Conservation (phyloP, 192 early-diverging fungal species). For the Backusella mclennaniae region DNA sequence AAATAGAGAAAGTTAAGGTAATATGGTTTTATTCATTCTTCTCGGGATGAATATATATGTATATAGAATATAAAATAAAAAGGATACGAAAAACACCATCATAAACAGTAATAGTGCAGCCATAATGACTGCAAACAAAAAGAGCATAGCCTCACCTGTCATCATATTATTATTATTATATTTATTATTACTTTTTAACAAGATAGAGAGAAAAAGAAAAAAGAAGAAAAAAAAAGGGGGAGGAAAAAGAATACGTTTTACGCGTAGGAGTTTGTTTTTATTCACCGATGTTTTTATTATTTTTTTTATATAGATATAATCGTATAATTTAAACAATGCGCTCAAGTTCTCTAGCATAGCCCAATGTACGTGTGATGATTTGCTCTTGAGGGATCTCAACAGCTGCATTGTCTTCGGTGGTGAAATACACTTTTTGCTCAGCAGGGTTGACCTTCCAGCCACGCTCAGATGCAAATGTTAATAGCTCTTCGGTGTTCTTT, state of each 20-base stretch:
- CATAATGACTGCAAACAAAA: slow-evolving; percentile 91
- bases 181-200: background rate
- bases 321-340: slow-evolving; percentile 76
- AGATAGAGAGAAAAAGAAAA: background rate
- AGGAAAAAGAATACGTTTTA: background rate
- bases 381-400: slow-evolving; percentile 77
- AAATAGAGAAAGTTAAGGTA: background rate
- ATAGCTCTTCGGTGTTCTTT: slow-evolving; percentile 73
- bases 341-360: slow-evolving; percentile 94
- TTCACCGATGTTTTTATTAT: background rate
- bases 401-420: slow-evolving; percentile 56
- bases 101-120: slow-evolving; percentile 90
- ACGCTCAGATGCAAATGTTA: slow-evolving; percentile 73
- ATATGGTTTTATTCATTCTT: background rate
- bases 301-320: background rate
- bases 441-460: slow-evolving; percentile 81
- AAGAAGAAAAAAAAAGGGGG: background rate
- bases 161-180: slow-evolving; percentile 31
- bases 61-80: slow-evolving; percentile 9
- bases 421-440: slow-evolving; percentile 83
- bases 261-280: slow-evolving; percentile 3
- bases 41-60: background rate
- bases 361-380: slow-evolving; percentile 82
- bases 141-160: slow-evolving; percentile 69
- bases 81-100: slow-evolving; percentile 92